These are phyloP conservation scores for Pyrenopolyporus hunteri DNA, from an alignment of 495 filamentous ascomycete genomes.

Conservation along the genomic window DNA sequence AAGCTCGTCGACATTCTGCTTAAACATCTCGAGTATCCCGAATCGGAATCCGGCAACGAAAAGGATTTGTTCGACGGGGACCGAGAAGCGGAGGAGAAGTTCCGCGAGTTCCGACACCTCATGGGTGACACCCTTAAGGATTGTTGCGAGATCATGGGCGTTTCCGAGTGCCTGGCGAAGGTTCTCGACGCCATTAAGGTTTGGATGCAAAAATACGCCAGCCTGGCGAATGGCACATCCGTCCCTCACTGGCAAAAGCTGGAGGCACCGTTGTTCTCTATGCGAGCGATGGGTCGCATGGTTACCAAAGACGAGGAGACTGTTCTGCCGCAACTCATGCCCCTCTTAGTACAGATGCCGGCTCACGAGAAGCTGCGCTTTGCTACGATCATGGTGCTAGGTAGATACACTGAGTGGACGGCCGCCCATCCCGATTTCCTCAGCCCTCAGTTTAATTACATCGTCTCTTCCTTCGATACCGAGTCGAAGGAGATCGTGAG, in stretches of 20 bases:
- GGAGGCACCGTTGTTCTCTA: slow-evolving; percentile 91
- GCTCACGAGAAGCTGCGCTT: slow-evolving; percentile 96
- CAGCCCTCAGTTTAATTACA: slow-evolving; percentile 89
- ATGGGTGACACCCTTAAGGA: slow-evolving; percentile 99
- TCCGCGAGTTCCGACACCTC: slow-evolving; percentile 91
- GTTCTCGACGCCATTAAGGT: slow-evolving; percentile 80
- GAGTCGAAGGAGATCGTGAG: slow-evolving; percentile 84
- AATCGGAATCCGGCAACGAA: slow-evolving; percentile 72
- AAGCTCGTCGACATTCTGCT: slow-evolving; percentile 93
- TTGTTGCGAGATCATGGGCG: slow-evolving; percentile 92
- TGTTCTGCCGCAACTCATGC: slow-evolving; percentile 88
- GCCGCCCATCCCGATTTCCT: slow-evolving; percentile 90
- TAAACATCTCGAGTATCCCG: slow-evolving; percentile 86
- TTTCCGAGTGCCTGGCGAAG: slow-evolving; percentile 86
- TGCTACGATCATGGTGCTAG: slow-evolving; percentile 95
- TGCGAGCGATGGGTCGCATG: slow-evolving; percentile 98
- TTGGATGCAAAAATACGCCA: slow-evolving; percentile 84
- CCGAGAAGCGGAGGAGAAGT: slow-evolving; percentile 94
- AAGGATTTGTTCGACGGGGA: slow-evolving; percentile 93
- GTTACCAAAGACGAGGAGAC: slow-evolving; percentile 85
- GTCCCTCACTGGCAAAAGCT: slow-evolving; percentile 97
- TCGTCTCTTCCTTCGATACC: slow-evolving; percentile 87
- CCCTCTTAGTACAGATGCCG: slow-evolving; percentile 89
- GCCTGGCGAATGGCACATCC: slow-evolving; percentile 69
- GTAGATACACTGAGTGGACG: slow-evolving; percentile 97